Percentiles rank a stretch among this genome's conserved stretches.
Evolutionary conservation across 345 rosid genomes (phyloP).

Genomic region (Moricandia moricandioides): DNA sequence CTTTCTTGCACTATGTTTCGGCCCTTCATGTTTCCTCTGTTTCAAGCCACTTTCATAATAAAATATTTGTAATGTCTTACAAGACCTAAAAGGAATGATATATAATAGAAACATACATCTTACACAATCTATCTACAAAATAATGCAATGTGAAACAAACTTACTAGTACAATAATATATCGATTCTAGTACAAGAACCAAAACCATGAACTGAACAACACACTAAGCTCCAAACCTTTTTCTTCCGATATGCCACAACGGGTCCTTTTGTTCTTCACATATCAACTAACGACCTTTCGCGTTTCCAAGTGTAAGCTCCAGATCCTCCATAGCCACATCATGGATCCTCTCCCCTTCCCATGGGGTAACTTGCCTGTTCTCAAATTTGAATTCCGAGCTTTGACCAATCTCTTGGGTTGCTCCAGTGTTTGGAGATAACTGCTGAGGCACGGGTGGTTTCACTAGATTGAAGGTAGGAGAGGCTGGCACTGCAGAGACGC

Average conservation of each 20-base stretch:
- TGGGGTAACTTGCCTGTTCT: conserved; percentile 76
- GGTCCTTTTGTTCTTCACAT: conserved; percentile 11
- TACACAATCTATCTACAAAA: conserved; percentile 38
- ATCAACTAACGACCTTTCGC: conserved; percentile 48
- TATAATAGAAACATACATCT: conserved; percentile 28
- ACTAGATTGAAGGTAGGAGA: conserved; percentile 90
- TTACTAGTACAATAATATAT: conserved; percentile 17
- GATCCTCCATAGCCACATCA: conserved; percentile 90
- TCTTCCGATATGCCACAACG: not conserved
- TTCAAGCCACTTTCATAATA: conserved; percentile 8
- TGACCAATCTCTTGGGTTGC: conserved; percentile 56
- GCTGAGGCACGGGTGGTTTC: conserved; percentile 60
- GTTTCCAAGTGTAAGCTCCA: conserved; percentile 93
- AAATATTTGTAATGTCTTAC: conserved; percentile 7
- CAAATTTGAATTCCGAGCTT: conserved; percentile 71
- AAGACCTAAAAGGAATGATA: conserved; percentile 20
- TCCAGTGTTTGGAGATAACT: conserved; percentile 37
- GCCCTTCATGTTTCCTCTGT: not conserved
- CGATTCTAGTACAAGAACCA: conserved; percentile 28
- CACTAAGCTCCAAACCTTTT: not conserved
- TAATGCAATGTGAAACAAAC: conserved; percentile 36
- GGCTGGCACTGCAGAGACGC: conserved; percentile 49
- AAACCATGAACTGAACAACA: conserved; percentile 27
- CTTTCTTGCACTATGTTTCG: not conserved
- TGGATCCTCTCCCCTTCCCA: conserved; percentile 99